Conservation (phyloP, 2,329 filamentous ascomycete species). For the Nothomitra cinnamomea region DNA sequence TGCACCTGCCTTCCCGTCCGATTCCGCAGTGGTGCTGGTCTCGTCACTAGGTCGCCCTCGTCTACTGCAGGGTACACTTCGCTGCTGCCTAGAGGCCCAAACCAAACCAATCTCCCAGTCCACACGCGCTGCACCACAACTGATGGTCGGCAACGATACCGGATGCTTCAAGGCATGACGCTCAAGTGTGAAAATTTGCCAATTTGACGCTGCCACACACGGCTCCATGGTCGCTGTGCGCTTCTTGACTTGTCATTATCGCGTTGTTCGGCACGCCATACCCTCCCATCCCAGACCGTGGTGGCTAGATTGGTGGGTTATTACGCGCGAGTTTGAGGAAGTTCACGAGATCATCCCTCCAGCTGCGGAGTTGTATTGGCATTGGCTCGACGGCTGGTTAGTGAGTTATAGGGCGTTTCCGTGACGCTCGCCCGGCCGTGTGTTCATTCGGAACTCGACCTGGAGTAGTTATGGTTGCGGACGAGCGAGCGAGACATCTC, state of each 20-base stretch:
- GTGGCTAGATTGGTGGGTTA: not conserved
- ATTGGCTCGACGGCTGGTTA: not conserved
- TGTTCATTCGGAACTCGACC: too few relatives aligned
- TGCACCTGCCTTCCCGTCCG: not conserved
- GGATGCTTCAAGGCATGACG: too few relatives aligned
- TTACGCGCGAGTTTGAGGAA: not conserved
- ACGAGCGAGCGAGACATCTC: not conserved
- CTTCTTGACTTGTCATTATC: not conserved
- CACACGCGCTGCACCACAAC: not conserved
- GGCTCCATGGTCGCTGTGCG: not conserved
- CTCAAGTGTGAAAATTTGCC: not conserved
- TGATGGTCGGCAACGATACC: not conserved
- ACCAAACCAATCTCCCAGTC: constrained; percentile 1
- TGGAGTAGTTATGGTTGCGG: not conserved
- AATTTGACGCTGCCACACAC: not conserved
- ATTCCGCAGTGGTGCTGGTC: not conserved
- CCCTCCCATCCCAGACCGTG: too few relatives aligned
- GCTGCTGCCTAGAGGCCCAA: constrained; percentile 2
- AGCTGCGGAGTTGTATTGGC: not conserved
- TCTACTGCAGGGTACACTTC: not conserved
- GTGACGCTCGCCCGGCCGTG: too few relatives aligned
- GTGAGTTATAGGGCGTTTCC: not conserved
- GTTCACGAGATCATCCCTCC: not conserved
- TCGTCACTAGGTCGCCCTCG: not conserved
- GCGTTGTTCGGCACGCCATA: not conserved